These are phyloP conservation scores for Scutellaria barbata DNA, from an alignment of 257 asterid genomes.

Conservation along the genomic window DNA sequence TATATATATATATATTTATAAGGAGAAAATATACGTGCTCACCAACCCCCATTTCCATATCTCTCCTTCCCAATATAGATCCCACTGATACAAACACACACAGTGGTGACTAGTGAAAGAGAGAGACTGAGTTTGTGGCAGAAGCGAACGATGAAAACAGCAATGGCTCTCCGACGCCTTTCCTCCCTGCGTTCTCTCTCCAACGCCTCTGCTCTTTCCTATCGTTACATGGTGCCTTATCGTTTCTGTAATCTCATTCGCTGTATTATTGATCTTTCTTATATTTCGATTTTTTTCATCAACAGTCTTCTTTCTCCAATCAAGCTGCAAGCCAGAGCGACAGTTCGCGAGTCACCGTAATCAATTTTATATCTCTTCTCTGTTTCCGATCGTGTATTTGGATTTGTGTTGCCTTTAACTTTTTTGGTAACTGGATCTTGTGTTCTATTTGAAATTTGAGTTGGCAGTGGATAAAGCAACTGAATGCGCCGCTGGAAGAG, in stretches of 20 bases:
- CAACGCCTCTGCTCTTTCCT: slow-evolving; percentile 39
- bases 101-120: neutral
- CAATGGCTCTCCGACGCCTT: slow-evolving; percentile 77
- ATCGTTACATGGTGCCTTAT: slow-evolving; percentile 52
- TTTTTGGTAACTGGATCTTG: slow-evolving; percentile 41
- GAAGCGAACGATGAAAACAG: slow-evolving; percentile 37
- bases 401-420: neutral
- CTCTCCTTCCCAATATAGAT: slow-evolving; percentile 21
- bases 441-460: slow-evolving; percentile 26
- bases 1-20: neutral
- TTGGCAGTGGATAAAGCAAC: slow-evolving; percentile 77
- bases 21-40: neutral
- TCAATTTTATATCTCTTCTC: neutral
- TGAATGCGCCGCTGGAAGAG: slow-evolving; percentile 79
- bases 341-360: slow-evolving; percentile 65
- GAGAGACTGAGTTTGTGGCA: neutral
- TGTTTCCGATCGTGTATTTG: neutral
- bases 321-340: slow-evolving; percentile 56
- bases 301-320: slow-evolving; percentile 70
- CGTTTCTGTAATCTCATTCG: neutral
- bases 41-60: slow-evolving; percentile 33
- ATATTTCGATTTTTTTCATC: slow-evolving; percentile 8
- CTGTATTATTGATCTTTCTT: slow-evolving; percentile 8
- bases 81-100: neutral
- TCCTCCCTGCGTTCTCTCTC: slow-evolving; percentile 51